Percentiles rank a stretch among this genome's conserved stretches.
phyloP scores from a whole-genome alignment of 2,329 filamentous ascomycete species.

The Xenoacremonium recifei region DNA sequence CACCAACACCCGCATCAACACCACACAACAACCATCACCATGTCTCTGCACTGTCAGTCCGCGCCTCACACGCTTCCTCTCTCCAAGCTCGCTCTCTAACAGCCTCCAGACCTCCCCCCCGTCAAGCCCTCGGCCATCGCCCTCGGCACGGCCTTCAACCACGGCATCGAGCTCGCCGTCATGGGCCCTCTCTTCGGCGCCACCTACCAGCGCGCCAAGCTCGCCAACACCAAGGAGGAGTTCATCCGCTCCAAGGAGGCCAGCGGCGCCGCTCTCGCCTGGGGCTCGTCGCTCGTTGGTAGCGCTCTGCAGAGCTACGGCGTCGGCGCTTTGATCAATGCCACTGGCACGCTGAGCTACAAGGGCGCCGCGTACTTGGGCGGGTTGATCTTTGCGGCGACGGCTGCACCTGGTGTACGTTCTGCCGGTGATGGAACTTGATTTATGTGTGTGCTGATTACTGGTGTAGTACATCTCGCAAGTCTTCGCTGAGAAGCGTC shows the following conservation, averaged over 20 bases:
- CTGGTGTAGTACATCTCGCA: constrained; percentile 73
- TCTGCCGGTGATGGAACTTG: no score
- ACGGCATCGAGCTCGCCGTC: constrained; percentile 84
- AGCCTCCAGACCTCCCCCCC: constrained; percentile 54
- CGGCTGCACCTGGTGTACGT: constrained; percentile 78
- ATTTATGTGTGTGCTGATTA: no score
- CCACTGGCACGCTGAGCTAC: constrained; percentile 91
- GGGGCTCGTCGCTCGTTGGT: constrained; percentile 86
- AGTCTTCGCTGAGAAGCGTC: constrained; percentile 86
- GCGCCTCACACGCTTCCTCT: constrained; percentile 2
- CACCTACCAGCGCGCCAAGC: constrained; percentile 89
- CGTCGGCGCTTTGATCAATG: constrained; percentile 87
- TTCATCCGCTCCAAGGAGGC: constrained; percentile 94
- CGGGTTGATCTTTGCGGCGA: constrained; percentile 86
- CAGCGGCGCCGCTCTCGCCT: constrained; percentile 79
- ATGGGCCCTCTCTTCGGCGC: constrained; percentile 89
- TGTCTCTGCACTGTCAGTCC: constrained; percentile 60
- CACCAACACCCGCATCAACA: constrained; percentile 1
- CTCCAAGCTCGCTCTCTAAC: not conserved
- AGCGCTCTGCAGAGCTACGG: constrained; percentile 88
- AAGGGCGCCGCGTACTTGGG: constrained; percentile 96
- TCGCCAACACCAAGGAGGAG: constrained; percentile 92
- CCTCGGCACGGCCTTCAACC: constrained; percentile 93
- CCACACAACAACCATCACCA: constrained; percentile 32
- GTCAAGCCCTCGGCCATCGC: constrained; percentile 99